Conservation (phyloP, 306 rosid species). For the Fragaria vesca region DNA sequence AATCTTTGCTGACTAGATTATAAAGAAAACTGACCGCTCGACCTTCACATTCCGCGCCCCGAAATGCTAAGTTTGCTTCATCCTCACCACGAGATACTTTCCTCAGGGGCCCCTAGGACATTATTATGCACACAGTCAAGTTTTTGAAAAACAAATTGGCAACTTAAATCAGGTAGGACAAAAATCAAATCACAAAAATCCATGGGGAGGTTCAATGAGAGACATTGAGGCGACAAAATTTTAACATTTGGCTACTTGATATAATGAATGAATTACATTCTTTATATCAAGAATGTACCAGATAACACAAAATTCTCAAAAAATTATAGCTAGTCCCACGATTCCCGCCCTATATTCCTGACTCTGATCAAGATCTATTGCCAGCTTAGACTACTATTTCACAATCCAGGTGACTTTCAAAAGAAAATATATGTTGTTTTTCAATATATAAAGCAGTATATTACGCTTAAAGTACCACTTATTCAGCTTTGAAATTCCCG, state of each 20-base stretch:
- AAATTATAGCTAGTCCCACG: not conserved
- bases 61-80: slow-evolving; percentile 51
- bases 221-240: not conserved
- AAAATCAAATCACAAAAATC: not conserved
- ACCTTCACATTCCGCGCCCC: slow-evolving; percentile 82
- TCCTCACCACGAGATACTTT: slow-evolving; percentile 61
- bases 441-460: not conserved
- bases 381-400: not conserved
- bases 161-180: not conserved
- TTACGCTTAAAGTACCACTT: not conserved
- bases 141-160: not conserved
- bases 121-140: slow-evolving; percentile 7
- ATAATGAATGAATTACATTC: not conserved
- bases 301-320: not conserved
- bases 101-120: slow-evolving; percentile 77
- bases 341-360: not conserved
- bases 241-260: not conserved
- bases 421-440: not conserved
- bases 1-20: slow-evolving; percentile 75
- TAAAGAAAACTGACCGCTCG: slow-evolving; percentile 74
- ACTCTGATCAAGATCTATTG: not conserved
- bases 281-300: not conserved
- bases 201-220: not conserved
- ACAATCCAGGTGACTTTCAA: not conserved
- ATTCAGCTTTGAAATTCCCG: not conserved